Percentiles rank a stretch among this genome's conserved stretches.
Conservation (phyloP, 352 stramenopile genomes). For the Peronospora tabacina region DNA sequence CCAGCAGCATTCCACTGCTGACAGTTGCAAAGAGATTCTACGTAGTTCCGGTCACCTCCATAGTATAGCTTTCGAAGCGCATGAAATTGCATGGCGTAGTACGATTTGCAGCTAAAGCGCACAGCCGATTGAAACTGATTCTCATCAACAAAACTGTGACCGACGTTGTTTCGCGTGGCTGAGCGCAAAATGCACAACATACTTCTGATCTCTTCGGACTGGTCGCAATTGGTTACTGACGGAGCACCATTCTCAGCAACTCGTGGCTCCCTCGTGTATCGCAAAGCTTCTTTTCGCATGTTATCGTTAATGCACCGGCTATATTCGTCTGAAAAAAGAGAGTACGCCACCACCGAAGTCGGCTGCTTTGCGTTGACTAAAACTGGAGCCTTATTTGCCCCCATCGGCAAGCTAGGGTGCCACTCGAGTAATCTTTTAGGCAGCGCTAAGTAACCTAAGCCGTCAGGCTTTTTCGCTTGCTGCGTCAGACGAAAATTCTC, state of each 20-base stretch:
- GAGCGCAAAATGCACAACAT: conserved; percentile 70
- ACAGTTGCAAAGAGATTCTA: conserved; percentile 82
- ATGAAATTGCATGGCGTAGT: conserved; percentile 87
- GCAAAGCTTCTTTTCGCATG: conserved; percentile 42
- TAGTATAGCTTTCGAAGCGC: conserved; percentile 78
- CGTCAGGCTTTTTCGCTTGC: conserved; percentile 52
- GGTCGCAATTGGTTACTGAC: conserved; percentile 16
- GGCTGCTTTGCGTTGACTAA: conserved; percentile 74
- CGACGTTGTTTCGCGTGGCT: conserved; percentile 67
- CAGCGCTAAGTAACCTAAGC: conserved; percentile 63
- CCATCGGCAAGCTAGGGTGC: conserved; percentile 67
- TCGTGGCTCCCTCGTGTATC: conserved; percentile 32
- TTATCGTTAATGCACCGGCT: conserved; percentile 66
- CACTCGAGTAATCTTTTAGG: conserved; percentile 74
- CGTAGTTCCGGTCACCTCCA: conserved; percentile 76
- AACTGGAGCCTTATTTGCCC: conserved; percentile 63
- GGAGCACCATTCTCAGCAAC: conserved; percentile 29
- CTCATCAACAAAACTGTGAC: conserved; percentile 81
- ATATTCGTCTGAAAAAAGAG: conserved; percentile 77
- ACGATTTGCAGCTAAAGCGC: conserved; percentile 83
- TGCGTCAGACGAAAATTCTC: conserved; percentile 60
- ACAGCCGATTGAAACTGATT: conserved; percentile 77
- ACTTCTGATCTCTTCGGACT: conserved; percentile 26
- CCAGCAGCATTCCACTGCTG: conserved; percentile 81
- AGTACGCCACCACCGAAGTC: conserved; percentile 82